Percentiles rank a stretch among this genome's conserved stretches.
phyloP scores from a whole-genome alignment of 1,284 basidiomycete species.

The Dichomitus squalens region DNA sequence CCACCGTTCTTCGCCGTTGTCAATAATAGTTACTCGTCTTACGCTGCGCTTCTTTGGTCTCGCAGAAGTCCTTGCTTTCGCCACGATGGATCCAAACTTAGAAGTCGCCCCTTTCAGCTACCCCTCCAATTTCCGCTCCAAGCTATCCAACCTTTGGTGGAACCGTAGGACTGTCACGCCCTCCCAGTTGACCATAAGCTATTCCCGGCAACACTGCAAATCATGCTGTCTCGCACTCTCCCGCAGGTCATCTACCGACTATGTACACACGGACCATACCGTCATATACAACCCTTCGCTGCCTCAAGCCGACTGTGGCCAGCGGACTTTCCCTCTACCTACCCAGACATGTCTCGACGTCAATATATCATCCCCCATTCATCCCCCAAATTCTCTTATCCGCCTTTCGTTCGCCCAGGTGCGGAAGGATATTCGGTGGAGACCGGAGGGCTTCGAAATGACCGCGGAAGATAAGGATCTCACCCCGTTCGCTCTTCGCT shows the following conservation, averaged over 20 bases:
- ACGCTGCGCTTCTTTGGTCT: too few relatives aligned
- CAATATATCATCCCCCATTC: not conserved
- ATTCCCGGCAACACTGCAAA: not conserved
- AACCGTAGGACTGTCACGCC: too few relatives aligned
- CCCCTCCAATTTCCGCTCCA: too few relatives aligned
- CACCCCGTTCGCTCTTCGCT: constrained; percentile 15
- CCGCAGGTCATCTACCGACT: not conserved
- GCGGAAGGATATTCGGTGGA: constrained; percentile 24
- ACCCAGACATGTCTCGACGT: not conserved
- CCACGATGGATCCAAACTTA: too few relatives aligned
- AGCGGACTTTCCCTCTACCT: not conserved
- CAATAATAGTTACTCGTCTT: too few relatives aligned
- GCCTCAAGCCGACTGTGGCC: not conserved
- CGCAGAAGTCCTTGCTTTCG: too few relatives aligned
- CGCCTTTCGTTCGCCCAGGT: constrained; percentile 19
- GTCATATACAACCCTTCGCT: not conserved
- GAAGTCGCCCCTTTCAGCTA: too few relatives aligned
- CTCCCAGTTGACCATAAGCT: too few relatives aligned
- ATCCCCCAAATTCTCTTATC: constrained; percentile 11
- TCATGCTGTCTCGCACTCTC: not conserved
- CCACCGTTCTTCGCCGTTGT: too few relatives aligned
- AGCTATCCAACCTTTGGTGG: too few relatives aligned
- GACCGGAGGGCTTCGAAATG: constrained; percentile 28
- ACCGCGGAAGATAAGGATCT: not conserved
- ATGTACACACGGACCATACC: not conserved